These are phyloP conservation scores for Taphrina betulina DNA, from an alignment of 1,139 yeast genomes.

Conservation along the genomic window DNA sequence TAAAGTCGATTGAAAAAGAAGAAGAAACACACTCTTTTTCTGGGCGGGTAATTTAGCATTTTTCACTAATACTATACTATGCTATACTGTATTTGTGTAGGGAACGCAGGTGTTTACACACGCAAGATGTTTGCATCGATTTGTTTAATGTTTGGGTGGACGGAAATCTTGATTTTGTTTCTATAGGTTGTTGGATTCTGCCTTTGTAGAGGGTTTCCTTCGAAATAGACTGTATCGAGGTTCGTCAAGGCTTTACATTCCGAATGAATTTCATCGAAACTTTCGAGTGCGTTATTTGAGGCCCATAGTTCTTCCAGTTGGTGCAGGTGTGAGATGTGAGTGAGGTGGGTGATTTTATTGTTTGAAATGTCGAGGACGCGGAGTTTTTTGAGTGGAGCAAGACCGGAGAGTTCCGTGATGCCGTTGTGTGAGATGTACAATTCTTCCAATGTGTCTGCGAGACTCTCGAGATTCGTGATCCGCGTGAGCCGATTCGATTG, in stretches of 20 bases:
- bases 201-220: conserved; percentile 86
- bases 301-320: conserved; percentile 92
- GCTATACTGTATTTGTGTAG: no score
- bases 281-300: conserved; percentile 67
- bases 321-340: conserved; percentile 62
- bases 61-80: no score
- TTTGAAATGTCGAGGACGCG: conserved; percentile 78
- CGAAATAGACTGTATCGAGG: conserved; percentile 87
- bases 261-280: conserved; percentile 65
- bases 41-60: no score
- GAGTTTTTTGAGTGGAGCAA: conserved; percentile 67
- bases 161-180: conserved; percentile 69
- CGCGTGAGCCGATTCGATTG: conserved; percentile 81
- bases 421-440: conserved; percentile 87
- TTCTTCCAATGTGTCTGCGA: conserved; percentile 68
- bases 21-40: no score
- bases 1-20: no score
- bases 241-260: conserved; percentile 63
- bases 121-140: conserved; percentile 45
- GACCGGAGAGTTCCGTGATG: conserved; percentile 68
- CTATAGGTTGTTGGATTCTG: conserved; percentile 77
- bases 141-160: conserved; percentile 66
- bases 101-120: no score
- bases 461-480: conserved; percentile 74
- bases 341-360: conserved; percentile 62